Evolutionary conservation across 345 rosid genomes (phyloP).

Genomic region (Excoecaria agallocha): DNA sequence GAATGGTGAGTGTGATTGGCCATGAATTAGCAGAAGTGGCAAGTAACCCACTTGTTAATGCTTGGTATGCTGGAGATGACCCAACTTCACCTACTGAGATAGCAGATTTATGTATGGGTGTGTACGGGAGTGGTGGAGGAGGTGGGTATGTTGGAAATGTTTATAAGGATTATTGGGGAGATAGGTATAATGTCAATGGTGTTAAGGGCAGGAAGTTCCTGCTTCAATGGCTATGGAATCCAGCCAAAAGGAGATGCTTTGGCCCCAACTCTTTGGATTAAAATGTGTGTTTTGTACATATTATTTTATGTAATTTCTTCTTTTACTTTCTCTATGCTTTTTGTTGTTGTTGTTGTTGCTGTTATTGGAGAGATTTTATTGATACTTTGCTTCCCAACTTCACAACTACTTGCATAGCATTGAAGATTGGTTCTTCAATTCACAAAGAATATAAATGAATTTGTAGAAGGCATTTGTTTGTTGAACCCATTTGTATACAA

Average conservation of each 20-base stretch:
- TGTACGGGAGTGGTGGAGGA: slow-evolving; percentile 55
- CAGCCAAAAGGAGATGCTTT: slow-evolving; percentile 48
- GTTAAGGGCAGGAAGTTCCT: slow-evolving; percentile 52
- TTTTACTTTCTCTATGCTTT: not conserved
- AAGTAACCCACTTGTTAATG: slow-evolving; percentile 56
- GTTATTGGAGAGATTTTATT: not conserved
- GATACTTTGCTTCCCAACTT: slow-evolving; percentile 18
- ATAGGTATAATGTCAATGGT: slow-evolving; percentile 54
- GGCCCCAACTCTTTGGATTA: slow-evolving; percentile 63
- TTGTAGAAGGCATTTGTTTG: no score
- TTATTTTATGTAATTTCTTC: not conserved
- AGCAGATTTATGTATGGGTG: slow-evolving; percentile 60
- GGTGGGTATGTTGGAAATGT: slow-evolving; percentile 61
- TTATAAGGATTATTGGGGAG: slow-evolving; percentile 43
- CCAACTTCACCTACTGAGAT: slow-evolving; percentile 59
- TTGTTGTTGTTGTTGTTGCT: not conserved
- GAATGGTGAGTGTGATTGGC: slow-evolving; percentile 60
- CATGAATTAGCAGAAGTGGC: slow-evolving; percentile 65
- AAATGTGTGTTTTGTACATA: not conserved
- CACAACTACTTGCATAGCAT: not conserved
- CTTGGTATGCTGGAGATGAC: slow-evolving; percentile 64
- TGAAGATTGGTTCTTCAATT: no score
- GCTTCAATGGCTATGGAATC: slow-evolving; percentile 67
- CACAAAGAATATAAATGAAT: no score
- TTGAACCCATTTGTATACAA: no score